Conservation (phyloP, 768 basidiomycete species). For the Podaxis sp. region DNA sequence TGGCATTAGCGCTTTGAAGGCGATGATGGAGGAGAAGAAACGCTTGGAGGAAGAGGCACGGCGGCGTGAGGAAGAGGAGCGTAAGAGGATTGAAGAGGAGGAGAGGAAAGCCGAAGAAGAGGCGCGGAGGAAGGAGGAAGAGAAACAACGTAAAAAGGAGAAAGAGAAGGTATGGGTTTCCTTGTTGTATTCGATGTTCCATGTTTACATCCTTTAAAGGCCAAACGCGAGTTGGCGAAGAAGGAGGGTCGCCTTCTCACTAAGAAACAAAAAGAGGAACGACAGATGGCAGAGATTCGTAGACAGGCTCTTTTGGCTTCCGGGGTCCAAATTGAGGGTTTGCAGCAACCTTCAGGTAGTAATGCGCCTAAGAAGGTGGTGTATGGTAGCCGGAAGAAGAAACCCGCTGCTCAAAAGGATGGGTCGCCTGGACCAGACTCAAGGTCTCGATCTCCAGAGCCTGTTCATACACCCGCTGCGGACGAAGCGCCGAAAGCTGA, state of each 20-base stretch:
- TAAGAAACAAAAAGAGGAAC: constrained; percentile 97
- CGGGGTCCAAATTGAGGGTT: constrained; percentile 87
- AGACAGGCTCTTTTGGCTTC: constrained; percentile 88
- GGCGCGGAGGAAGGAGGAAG: constrained; percentile 74
- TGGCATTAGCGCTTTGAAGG: constrained; percentile 81
- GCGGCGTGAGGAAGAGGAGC: constrained; percentile 72
- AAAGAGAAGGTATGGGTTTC: constrained; percentile 69
- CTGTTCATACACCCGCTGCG: constrained; percentile 26
- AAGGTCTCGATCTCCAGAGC: constrained; percentile 50
- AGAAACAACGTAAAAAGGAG: constrained; percentile 81
- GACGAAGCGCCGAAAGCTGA: constrained; percentile 31
- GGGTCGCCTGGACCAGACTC: constrained; percentile 56
- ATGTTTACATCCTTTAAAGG: constrained; percentile 41
- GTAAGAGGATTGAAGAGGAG: constrained; percentile 84
- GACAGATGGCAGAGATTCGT: constrained; percentile 85
- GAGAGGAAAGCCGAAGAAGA: constrained; percentile 79
- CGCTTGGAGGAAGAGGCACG: constrained; percentile 82
- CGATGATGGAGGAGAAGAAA: constrained; percentile 92
- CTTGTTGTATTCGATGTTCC: constrained; percentile 4
- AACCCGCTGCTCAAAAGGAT: constrained; percentile 50
- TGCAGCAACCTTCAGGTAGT: constrained; percentile 57
- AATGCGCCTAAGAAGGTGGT: constrained; percentile 68
- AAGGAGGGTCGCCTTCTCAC: constrained; percentile 94
- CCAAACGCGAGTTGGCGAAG: constrained; percentile 85
- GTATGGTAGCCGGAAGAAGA: constrained; percentile 86